Conservation (phyloP, 2,329 filamentous ascomycete genomes). For the Leptosphaerulina australis region DNA sequence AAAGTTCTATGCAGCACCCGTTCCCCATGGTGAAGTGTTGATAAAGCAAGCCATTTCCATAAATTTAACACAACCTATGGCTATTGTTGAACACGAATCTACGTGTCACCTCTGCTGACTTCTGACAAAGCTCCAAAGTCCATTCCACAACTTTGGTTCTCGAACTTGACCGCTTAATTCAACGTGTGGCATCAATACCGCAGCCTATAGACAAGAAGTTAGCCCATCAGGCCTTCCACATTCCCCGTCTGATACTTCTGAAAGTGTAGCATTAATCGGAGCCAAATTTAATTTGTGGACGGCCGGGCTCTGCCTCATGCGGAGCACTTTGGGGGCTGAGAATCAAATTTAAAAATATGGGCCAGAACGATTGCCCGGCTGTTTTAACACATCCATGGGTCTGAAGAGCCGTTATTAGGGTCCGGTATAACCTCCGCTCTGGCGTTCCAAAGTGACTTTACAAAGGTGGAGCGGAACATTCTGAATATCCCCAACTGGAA, state of each 20-base stretch:
- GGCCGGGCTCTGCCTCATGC: constrained; percentile 40
- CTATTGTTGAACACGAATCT: too few species aligned
- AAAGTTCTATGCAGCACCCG: constrained; percentile 31
- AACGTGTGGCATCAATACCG: constrained; percentile 66
- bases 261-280: constrained; percentile 66
- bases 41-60: constrained; percentile 69
- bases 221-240: constrained; percentile 72
- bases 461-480: constrained; percentile 71
- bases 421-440: constrained; percentile 62
- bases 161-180: constrained; percentile 67
- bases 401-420: constrained; percentile 74
- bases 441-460: constrained; percentile 69
- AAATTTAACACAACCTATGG: constrained; percentile 35
- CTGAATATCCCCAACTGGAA: constrained; percentile 65
- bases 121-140: constrained; percentile 62
- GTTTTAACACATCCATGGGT: constrained; percentile 62
- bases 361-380: not conserved
- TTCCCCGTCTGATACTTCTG: constrained; percentile 55
- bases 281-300: constrained; percentile 61
- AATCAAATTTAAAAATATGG: constrained; percentile 66
- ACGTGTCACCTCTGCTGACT: constrained; percentile 57
- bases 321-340: constrained; percentile 57
- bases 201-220: constrained; percentile 72
- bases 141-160: constrained; percentile 70
- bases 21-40: too few species aligned